Conservation (phyloP, 2,329 filamentous ascomycete species). For the Beauveria brongniartii region DNA sequence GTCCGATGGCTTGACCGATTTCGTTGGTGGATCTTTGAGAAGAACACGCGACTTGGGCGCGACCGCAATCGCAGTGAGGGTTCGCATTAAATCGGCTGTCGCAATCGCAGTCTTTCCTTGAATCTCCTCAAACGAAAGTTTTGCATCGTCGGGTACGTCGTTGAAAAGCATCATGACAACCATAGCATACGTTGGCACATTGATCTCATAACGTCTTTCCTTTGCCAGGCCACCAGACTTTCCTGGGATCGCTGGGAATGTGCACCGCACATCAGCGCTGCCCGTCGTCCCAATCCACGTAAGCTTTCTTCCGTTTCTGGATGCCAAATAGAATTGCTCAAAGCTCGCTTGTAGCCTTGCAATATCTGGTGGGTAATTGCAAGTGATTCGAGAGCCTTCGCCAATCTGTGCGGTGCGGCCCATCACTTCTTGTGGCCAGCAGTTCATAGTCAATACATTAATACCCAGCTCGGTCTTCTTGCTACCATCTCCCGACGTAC, state of each 20-base stretch:
- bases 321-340: conserved; percentile 77
- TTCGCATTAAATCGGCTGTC: conserved; percentile 61
- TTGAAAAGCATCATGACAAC: conserved; percentile 87
- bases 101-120: conserved; percentile 76
- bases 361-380: conserved; percentile 69
- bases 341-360: conserved; percentile 74
- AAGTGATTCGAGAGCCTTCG: conserved; percentile 35
- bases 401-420: conserved; percentile 47
- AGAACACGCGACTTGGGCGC: conserved; percentile 77
- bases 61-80: conserved; percentile 73
- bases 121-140: conserved; percentile 64
- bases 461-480: conserved; percentile 67
- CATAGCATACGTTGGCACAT: conserved; percentile 89
- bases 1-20: conserved; percentile 68
- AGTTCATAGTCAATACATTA: conserved; percentile 83
- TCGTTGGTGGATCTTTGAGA: conserved; percentile 70
- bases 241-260: conserved; percentile 63
- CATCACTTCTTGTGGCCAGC: conserved; percentile 91
- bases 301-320: conserved; percentile 79
- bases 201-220: conserved; percentile 77
- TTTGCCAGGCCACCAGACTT: conserved; percentile 55
- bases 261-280: conserved; percentile 76
- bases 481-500: conserved; percentile 38
- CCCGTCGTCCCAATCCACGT: conserved; percentile 70
- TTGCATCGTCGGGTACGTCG: conserved; percentile 48